Base-by-base conservation (phyloP, 148 eudicot genomes). In the Heliamphora exappendiculata region DNA sequence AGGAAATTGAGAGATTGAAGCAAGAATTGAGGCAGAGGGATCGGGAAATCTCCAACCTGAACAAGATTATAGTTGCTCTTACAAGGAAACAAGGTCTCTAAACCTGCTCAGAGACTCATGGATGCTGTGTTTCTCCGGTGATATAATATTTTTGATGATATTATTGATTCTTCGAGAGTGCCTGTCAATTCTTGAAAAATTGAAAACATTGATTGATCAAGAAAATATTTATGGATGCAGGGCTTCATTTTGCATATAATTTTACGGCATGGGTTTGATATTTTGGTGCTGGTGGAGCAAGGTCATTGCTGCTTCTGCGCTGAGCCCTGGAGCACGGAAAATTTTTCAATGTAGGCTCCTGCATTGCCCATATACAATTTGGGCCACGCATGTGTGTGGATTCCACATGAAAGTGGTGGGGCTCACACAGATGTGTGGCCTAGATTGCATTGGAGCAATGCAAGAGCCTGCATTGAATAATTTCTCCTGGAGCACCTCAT, bases 11-110 rank as follows among this genome's bases (percentile, higher is more conserved):
- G 60, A 83, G 86, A 77, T 75, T 95, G 84, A 91, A 93, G 86
- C 72, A 81, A 42, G 76, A 86, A 71, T 63, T 95, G 28, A 84
- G 75, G 53, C 82, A 85, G 71, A 88, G 89, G 80, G 96, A 95
- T 57, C 12, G 82, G 70, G 91, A 88, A 81, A 95, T 95, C 55
- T 80, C 96, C 29, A 79, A 63, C 72, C 76, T 95, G 83, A 87
- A 95, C 77, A 91, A 86, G 82, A 83, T 95, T 77, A 36, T 95
- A 58, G 89, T 84, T 58, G 87, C 90, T 55, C 87, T 92, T 44
- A 83, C 91, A 26, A 91, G 94, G 84, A 95, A 93, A 85, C 99
- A 95, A 86, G 93, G 90, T 11, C 86, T 94, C 44, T 86, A 74
- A 85, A 44, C 45, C 8, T 22, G 26, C 75, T 34, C 5, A 51